Evolutionary conservation across 495 filamentous ascomycete genomes (phyloP).

Genomic region (Penicillium pulvis): DNA sequence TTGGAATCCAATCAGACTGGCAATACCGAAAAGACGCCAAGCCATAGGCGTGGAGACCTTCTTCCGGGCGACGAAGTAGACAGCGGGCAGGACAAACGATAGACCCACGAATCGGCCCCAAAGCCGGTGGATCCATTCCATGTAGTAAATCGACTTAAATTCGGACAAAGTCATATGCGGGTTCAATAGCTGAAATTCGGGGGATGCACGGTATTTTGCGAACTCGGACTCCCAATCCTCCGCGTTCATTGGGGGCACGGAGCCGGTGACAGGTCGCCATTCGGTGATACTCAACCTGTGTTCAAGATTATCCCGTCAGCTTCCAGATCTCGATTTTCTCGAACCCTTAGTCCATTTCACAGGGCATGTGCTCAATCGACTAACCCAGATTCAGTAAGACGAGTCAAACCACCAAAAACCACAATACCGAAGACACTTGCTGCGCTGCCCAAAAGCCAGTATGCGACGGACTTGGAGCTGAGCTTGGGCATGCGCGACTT

Average conservation of each 20-base stretch:
- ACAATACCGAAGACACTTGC: constrained; percentile 95
- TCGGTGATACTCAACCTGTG: constrained; percentile 96
- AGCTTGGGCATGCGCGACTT: constrained; percentile 67
- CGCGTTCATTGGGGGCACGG: constrained; percentile 75
- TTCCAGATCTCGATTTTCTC: not conserved
- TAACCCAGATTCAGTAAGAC: constrained; percentile 95
- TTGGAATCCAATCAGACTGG: constrained; percentile 89
- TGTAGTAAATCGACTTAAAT: constrained; percentile 98
- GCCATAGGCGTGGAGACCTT: constrained; percentile 80
- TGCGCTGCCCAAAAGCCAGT: constrained; percentile 91
- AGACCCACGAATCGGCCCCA: constrained; percentile 94
- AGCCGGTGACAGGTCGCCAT: constrained; percentile 96
- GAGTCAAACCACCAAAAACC: constrained; percentile 88
- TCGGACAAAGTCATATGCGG: constrained; percentile 86
- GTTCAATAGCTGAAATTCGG: constrained; percentile 89
- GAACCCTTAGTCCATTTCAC: no score
- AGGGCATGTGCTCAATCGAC: constrained; percentile 12
- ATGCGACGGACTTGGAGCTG: constrained; percentile 74
- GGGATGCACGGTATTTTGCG: constrained; percentile 83
- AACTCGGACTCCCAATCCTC: constrained; percentile 90
- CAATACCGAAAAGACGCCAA: constrained; percentile 75
- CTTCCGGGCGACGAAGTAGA: constrained; percentile 84
- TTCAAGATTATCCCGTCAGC: constrained; percentile 22
- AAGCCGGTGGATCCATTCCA: constrained; percentile 97
- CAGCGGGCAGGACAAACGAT: constrained; percentile 81